phyloP scores from a whole-genome alignment of 2,329 filamentous ascomycete genomes.

The Phyllosticta ampelicida region DNA sequence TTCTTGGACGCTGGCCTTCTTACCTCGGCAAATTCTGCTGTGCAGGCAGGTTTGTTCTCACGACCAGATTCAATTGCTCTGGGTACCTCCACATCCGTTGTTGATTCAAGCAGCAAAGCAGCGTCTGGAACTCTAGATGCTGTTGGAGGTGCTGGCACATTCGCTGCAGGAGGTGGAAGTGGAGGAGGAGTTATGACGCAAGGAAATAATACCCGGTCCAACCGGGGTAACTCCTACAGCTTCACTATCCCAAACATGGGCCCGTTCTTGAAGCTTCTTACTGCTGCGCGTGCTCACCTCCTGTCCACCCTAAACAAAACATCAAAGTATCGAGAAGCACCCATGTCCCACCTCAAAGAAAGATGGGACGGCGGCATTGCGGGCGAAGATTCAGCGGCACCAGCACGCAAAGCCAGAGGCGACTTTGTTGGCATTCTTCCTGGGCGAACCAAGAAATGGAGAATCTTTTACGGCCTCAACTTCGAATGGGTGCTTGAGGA shows the following conservation, averaged over 20 bases:
- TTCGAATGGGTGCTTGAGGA: slow-evolving; percentile 65
- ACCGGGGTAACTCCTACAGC: slow-evolving; percentile 14
- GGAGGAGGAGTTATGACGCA: slow-evolving; percentile 13
- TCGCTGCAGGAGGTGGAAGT: slow-evolving; percentile 51
- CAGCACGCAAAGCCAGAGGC: slow-evolving; percentile 42
- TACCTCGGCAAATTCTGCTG: slow-evolving; percentile 37
- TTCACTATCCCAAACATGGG: slow-evolving; percentile 59
- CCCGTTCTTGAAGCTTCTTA: slow-evolving; percentile 54
- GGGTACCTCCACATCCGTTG: slow-evolving; percentile 49
- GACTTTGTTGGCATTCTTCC: slow-evolving; percentile 48
- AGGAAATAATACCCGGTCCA: not conserved
- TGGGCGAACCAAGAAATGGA: slow-evolving; percentile 59
- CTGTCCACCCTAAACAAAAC: slow-evolving; percentile 46
- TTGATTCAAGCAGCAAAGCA: slow-evolving; percentile 49
- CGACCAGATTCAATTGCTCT: slow-evolving; percentile 29
- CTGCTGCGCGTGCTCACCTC: slow-evolving; percentile 51
- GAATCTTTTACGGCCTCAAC: slow-evolving; percentile 54
- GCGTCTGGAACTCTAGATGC: slow-evolving; percentile 59
- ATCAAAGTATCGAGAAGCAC: slow-evolving; percentile 51
- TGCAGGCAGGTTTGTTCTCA: slow-evolving; percentile 31
- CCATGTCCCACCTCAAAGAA: slow-evolving; percentile 51
- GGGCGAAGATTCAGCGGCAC: slow-evolving; percentile 33
- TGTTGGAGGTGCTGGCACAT: slow-evolving; percentile 55
- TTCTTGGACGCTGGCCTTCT: slow-evolving; percentile 59
- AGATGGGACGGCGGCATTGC: slow-evolving; percentile 60